Evolutionary conservation across 2,329 filamentous ascomycete genomes (phyloP).

Genomic region (Colletotrichum tofieldiae): DNA sequence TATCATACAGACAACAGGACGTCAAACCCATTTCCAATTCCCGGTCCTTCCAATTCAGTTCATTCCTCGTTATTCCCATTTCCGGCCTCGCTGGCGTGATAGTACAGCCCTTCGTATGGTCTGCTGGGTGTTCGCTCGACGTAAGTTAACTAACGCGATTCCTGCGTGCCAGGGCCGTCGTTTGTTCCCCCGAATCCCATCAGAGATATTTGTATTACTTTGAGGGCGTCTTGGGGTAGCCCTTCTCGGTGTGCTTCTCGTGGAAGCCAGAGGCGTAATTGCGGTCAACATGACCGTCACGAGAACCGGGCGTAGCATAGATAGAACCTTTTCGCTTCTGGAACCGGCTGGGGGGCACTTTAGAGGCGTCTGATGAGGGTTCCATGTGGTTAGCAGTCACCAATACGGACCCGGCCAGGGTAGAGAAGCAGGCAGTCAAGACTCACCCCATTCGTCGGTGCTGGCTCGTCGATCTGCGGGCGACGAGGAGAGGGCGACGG

Average conservation of each 20-base stretch:
- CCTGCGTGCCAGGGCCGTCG: not conserved
- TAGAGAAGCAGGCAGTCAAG: not conserved
- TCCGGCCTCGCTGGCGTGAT: not conserved
- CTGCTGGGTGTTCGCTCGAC: slow-evolving; percentile 3
- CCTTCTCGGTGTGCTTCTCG: slow-evolving; percentile 71
- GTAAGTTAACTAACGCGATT: not conserved
- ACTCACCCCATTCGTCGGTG: slow-evolving; percentile 66
- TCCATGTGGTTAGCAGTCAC: slow-evolving; percentile 26
- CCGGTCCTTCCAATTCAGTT: slow-evolving; percentile 14
- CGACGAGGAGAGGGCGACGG: slow-evolving; percentile 40
- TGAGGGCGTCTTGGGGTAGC: slow-evolving; percentile 54
- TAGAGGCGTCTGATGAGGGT: slow-evolving; percentile 69
- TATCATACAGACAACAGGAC: slow-evolving; percentile 32
- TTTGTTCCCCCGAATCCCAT: not conserved
- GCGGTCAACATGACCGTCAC: slow-evolving; percentile 75
- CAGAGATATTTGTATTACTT: slow-evolving; percentile 5
- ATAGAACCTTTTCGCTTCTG: slow-evolving; percentile 80
- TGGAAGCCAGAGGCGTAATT: slow-evolving; percentile 74
- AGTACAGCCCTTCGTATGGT: not conserved
- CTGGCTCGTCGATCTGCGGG: slow-evolving; percentile 55
- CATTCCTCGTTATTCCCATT: not conserved
- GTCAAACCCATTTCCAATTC: not conserved
- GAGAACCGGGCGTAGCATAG: slow-evolving; percentile 75
- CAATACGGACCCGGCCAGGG: not conserved
- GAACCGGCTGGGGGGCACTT: slow-evolving; percentile 78